Conservation (phyloP, 495 filamentous ascomycete species). For the Penicillium malachiteum region DNA sequence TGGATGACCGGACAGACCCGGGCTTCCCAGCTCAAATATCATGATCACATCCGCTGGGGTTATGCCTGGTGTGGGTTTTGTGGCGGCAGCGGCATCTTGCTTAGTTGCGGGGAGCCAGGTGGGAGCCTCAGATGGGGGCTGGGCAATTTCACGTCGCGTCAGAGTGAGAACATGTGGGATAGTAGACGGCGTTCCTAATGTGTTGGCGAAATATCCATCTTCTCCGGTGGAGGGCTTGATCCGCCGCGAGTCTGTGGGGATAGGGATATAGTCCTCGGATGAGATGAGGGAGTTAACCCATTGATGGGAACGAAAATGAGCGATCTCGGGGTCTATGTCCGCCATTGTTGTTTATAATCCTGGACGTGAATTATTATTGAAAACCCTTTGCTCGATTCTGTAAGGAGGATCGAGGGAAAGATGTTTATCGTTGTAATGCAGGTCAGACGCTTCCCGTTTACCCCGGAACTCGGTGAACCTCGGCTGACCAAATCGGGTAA, state of each 20-base stretch:
- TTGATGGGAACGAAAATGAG: constrained; percentile 24
- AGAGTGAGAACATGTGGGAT: constrained; percentile 42
- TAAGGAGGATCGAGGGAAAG: neutral
- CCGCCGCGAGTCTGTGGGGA: constrained; percentile 37
- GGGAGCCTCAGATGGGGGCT: constrained; percentile 22
- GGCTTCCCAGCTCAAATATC: constrained; percentile 32
- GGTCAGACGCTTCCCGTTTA: neutral
- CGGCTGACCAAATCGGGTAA: constrained; percentile 14
- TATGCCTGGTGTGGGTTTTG: constrained; percentile 19
- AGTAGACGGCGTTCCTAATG: constrained; percentile 34
- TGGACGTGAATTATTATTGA: too few species aligned
- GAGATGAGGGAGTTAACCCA: constrained; percentile 32
- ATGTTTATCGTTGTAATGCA: neutral
- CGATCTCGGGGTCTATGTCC: constrained; percentile 16
- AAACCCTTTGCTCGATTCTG: too few species aligned
- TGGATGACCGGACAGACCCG: constrained; percentile 42
- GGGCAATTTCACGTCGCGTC: constrained; percentile 27
- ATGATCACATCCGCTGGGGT: constrained; percentile 39
- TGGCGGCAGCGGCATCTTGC: constrained; percentile 23
- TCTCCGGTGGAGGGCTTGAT: constrained; percentile 39
- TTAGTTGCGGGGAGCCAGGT: constrained; percentile 36
- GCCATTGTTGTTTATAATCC: constrained; percentile 13
- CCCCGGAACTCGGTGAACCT: constrained; percentile 10
- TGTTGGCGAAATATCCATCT: constrained; percentile 40
- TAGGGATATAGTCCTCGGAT: constrained; percentile 31